Evolutionary conservation across 495 filamentous ascomycete species (phyloP).

Genomic region (Darksidea phi): DNA sequence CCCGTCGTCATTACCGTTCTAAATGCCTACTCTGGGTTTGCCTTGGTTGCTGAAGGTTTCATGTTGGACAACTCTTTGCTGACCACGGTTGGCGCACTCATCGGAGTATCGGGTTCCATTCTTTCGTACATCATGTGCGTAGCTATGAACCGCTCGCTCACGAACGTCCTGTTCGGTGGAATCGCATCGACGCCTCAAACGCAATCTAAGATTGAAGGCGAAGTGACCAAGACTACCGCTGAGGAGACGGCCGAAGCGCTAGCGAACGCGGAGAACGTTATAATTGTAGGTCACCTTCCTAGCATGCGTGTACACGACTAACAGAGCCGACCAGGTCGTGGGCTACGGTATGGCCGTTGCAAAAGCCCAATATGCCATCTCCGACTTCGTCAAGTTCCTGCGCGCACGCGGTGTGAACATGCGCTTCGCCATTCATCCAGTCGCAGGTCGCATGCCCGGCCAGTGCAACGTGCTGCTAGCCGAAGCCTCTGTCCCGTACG

Average conservation of each 20-base stretch:
- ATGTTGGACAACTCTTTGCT: slow-evolving; percentile 83
- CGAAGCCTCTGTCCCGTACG: slow-evolving; percentile 78
- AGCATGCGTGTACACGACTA: background rate
- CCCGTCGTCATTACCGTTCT: slow-evolving; percentile 82
- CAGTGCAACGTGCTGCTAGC: slow-evolving; percentile 83
- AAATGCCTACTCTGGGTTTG: slow-evolving; percentile 83
- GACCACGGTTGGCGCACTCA: slow-evolving; percentile 74
- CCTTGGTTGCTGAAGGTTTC: slow-evolving; percentile 76
- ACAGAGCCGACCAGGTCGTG: slow-evolving; percentile 44
- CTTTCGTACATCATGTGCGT: slow-evolving; percentile 66
- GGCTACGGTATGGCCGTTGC: slow-evolving; percentile 88
- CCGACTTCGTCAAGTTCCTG: slow-evolving; percentile 70
- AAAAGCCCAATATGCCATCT: slow-evolving; percentile 81
- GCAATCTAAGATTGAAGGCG: slow-evolving; percentile 71
- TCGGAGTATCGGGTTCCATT: slow-evolving; percentile 78
- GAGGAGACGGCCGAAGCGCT: slow-evolving; percentile 74
- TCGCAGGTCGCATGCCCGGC: slow-evolving; percentile 81
- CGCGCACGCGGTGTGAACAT: slow-evolving; percentile 69
- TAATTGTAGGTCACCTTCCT: slow-evolving; percentile 56
- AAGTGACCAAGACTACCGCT: slow-evolving; percentile 66
- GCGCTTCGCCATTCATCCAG: slow-evolving; percentile 82
- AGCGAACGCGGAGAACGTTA: slow-evolving; percentile 68
- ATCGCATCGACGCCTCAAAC: slow-evolving; percentile 59
- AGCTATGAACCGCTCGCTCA: slow-evolving; percentile 78
- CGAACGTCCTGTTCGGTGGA: slow-evolving; percentile 79